phyloP scores from a whole-genome alignment of 2,329 filamentous ascomycete genomes.

The Xylariaceae sp. region DNA sequence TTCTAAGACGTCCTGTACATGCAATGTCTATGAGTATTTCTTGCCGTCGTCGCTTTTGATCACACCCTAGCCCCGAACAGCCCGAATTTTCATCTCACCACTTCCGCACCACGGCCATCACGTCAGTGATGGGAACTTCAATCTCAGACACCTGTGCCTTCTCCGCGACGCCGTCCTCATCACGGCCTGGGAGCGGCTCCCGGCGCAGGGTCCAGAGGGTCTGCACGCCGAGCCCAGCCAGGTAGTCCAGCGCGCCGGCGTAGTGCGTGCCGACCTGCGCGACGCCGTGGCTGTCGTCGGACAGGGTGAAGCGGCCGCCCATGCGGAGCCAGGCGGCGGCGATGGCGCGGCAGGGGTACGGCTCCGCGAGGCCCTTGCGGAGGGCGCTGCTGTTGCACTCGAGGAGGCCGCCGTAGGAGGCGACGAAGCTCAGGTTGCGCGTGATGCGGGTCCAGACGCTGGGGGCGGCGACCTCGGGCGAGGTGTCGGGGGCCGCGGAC shows the following conservation, averaged over 20 bases:
- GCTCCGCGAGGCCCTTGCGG: constrained; percentile 85
- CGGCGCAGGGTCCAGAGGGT: constrained; percentile 56
- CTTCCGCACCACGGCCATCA: constrained; percentile 21
- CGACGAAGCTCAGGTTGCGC: constrained; percentile 70
- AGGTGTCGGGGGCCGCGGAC: constrained; percentile 62
- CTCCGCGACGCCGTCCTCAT: constrained; percentile 14
- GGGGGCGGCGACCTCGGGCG: constrained; percentile 49
- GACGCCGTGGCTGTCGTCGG: constrained; percentile 89
- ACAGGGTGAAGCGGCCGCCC: constrained; percentile 81
- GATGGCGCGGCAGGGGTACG: constrained; percentile 78
- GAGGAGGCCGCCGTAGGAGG: constrained; percentile 72
- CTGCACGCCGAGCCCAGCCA: constrained; percentile 61
- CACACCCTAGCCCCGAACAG: no score
- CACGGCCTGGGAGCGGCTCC: constrained; percentile 17
- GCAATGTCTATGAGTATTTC: no score
- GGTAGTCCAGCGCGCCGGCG: constrained; percentile 61
- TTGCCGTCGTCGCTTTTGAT: no score
- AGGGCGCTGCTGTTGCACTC: constrained; percentile 87
- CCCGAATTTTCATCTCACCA: no score
- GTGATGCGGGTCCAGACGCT: constrained; percentile 69
- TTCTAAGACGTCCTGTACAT: no score
- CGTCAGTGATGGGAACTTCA: constrained; percentile 35
- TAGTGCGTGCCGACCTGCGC: constrained; percentile 89
- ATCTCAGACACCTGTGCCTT: constrained; percentile 38
- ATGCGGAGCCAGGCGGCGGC: constrained; percentile 70